Base-by-base conservation (phyloP, 805 yeast genomes). In the Ogataea saltuana region DNA sequence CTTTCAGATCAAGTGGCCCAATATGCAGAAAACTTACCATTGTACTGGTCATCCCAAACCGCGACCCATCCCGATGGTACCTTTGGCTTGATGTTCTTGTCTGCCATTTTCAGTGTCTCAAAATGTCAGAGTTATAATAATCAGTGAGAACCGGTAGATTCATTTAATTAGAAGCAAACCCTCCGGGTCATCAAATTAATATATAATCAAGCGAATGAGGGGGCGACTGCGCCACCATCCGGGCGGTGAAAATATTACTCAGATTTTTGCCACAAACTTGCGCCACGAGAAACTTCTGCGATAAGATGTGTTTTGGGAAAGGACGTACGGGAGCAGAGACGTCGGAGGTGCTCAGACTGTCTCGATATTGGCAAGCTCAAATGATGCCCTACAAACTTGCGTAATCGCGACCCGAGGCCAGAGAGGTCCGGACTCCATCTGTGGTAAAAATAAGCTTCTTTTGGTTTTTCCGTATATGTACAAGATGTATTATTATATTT, bases 41-140 rank as follows among this genome's bases (percentile, higher is more conserved):
- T 71, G 60, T 85, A 85, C 44, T 81, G 71, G 9, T 80, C 82
- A 58, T 84, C 89, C 65, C 77, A 81, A 38, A 81, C 80, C 32
- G 93, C 83, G 46, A 81, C 67, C 90, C 90, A 85, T 4, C 90
- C 67, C 8, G 44, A 43, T 2, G 65, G 67, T 15, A 57, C 63
- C 2, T 33, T 23, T 1, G 67, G 66, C 28, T 57, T 57, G 18
- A 38, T 44, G 17, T 51, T 50, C 38, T 49, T 51, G 20, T 53
- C 46, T 15, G 48, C 66, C 66, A 61, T 62, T 25, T 28, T 25
- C n/a, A n/a, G 22, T 10, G 11, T 6, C 4, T 5, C 19, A 23
- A n/a, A n/a, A n/a, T n/a, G n/a, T n/a, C n/a, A n/a, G n/a, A n/a
- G n/a, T n/a, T n/a, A n/a, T n/a, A n/a, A n/a, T n/a, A n/a, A n/a